Percentiles rank a stretch among this genome's conserved stretches.
These are phyloP conservation scores for Aeminium ludgeri DNA, from an alignment of 495 filamentous ascomycete species.

Conservation along the genomic window DNA sequence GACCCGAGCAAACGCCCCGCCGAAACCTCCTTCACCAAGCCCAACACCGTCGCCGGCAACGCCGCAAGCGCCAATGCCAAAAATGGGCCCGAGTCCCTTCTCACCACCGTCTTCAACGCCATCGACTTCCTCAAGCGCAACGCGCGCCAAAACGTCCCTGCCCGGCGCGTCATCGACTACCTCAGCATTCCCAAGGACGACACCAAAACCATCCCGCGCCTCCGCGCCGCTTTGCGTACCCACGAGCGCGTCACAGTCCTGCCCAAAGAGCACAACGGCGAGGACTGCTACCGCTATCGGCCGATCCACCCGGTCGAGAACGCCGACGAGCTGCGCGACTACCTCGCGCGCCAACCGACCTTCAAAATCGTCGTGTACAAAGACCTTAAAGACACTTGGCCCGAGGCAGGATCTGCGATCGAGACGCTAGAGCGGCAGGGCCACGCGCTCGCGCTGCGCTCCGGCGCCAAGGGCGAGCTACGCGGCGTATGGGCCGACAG, in stretches of 20 bases:
- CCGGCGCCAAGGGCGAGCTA: constrained; percentile 80
- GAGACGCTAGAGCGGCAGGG: constrained; percentile 58
- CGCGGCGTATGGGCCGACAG: constrained; percentile 82
- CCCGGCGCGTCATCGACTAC: constrained; percentile 58
- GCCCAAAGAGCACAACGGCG: constrained; percentile 35
- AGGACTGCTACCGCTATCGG: constrained; percentile 59
- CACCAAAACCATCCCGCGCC: constrained; percentile 5
- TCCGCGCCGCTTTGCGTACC: constrained; percentile 26
- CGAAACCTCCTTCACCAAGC: constrained; percentile 18
- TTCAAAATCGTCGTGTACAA: constrained; percentile 65
- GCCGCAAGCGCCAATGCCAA: constrained; percentile 63
- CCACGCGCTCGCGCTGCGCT: constrained; percentile 66
- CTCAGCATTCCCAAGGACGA: constrained; percentile 36
- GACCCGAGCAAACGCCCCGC: constrained; percentile 24
- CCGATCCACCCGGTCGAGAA: constrained; percentile 64
- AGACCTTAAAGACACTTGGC: constrained; percentile 90
- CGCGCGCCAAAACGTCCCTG: constrained; percentile 43
- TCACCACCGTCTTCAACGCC: constrained; percentile 69
- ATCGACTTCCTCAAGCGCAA: constrained; percentile 72
- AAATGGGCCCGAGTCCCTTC: constrained; percentile 45
- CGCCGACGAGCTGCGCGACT: constrained; percentile 55
- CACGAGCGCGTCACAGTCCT: constrained; percentile 59
- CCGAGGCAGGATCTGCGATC: constrained; percentile 60
- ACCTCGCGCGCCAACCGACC: constrained; percentile 67
- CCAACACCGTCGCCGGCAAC: constrained; percentile 41